Conservation (phyloP, 2,329 filamentous ascomycete genomes). For the Claviceps sp. region DNA sequence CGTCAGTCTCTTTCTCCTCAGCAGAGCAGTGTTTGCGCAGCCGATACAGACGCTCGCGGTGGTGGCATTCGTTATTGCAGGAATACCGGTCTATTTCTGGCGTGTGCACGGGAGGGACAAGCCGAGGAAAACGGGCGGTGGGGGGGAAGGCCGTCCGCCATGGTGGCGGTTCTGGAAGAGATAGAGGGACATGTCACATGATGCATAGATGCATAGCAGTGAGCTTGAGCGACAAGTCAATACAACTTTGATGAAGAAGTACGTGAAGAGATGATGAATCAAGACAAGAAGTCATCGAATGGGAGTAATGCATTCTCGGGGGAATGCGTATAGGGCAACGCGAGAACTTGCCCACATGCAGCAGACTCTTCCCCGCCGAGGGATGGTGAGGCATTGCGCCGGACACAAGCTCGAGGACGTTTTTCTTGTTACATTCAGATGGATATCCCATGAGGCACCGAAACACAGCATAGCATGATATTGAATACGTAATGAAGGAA, state of each 20-base stretch:
- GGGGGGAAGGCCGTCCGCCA: slow-evolving; percentile 19
- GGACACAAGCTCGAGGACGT: not conserved
- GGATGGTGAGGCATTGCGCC: no score
- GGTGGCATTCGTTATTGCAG: slow-evolving; percentile 68
- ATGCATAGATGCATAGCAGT: no score
- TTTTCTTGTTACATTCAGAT: not conserved
- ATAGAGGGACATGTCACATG: not conserved
- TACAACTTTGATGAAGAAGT: no score
- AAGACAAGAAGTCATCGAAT: not conserved
- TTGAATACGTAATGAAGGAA: no score
- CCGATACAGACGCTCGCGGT: slow-evolving; percentile 84
- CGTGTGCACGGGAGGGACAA: slow-evolving; percentile 56
- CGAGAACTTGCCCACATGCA: no score
- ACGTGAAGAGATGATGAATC: not conserved
- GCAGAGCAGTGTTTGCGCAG: slow-evolving; percentile 77
- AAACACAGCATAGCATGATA: no score
- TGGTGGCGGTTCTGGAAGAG: slow-evolving; percentile 50
- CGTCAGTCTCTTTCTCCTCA: slow-evolving; percentile 84
- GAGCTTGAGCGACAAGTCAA: not conserved
- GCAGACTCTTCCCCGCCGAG: no score
- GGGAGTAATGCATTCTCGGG: no score
- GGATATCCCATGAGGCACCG: not conserved
- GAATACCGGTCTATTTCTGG: slow-evolving; percentile 82
- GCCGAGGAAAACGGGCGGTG: slow-evolving; percentile 29
- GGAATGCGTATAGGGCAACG: no score